Evolutionary conservation across 805 yeast species (phyloP).

Genomic region (Suhomyces tanzawaensis): DNA sequence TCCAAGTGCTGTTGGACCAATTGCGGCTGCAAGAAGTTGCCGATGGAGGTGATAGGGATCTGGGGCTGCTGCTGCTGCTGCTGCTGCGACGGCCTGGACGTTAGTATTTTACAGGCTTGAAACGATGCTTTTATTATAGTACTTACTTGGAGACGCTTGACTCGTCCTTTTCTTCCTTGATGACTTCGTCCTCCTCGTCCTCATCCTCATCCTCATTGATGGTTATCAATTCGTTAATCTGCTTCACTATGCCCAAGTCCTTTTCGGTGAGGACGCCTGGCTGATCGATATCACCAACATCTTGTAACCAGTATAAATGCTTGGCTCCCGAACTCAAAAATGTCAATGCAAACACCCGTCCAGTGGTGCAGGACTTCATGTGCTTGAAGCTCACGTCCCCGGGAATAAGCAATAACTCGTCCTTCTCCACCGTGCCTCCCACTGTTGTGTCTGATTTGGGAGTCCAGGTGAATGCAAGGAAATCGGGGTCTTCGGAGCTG

Average conservation of each 20-base stretch:
- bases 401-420: conserved; percentile 72
- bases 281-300: conserved; percentile 62
- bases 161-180: conserved; percentile 13
- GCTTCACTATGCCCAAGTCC: conserved; percentile 50
- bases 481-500: conserved; percentile 67
- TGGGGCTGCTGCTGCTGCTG: no score
- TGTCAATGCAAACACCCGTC: conserved; percentile 70
- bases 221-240: conserved; percentile 48
- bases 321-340: conserved; percentile 63
- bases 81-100: no score
- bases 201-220: conserved; percentile 40
- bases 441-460: conserved; percentile 53
- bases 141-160: conserved; percentile 19
- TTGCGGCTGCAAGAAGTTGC: conserved; percentile 33
- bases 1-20: conserved; percentile 32
- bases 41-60: conserved; percentile 30
- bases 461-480: conserved; percentile 69
- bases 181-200: conserved; percentile 20
- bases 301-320: conserved; percentile 74
- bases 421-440: conserved; percentile 44
- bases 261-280: conserved; percentile 54
- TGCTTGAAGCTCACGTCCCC: conserved; percentile 82
- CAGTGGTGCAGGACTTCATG: conserved; percentile 66
- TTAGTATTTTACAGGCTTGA: neutral
- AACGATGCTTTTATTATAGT: conserved; percentile 1